phyloP scores from a whole-genome alignment of 2,329 filamentous ascomycete species.

The Teratosphaeria epicoccoides region DNA sequence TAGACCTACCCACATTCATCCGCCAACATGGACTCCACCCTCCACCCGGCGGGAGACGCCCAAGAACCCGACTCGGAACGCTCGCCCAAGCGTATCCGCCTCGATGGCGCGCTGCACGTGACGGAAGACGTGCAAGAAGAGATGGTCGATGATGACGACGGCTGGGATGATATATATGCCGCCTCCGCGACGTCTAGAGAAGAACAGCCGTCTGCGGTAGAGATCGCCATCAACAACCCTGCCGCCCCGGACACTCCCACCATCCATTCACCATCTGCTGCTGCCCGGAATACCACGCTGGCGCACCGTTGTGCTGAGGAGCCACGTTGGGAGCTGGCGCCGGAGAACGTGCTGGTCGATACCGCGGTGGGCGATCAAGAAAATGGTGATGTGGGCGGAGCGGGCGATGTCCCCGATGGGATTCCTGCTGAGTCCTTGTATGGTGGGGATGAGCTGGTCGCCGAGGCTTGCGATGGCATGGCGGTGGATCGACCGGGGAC shows the following conservation, averaged over 20 bases:
- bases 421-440: not conserved
- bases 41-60: slow-evolving; percentile 1
- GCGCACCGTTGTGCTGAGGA: not conserved
- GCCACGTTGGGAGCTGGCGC: not conserved
- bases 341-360: not conserved
- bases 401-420: not conserved
- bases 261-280: not conserved
- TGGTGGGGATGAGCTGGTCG: not conserved
- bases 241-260: not conserved
- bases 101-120: slow-evolving; percentile 29
- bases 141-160: slow-evolving; percentile 20
- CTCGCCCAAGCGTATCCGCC: slow-evolving; percentile 32
- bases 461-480: not conserved
- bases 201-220: not conserved
- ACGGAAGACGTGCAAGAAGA: slow-evolving; percentile 21
- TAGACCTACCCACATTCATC: not conserved
- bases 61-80: slow-evolving; percentile 17
- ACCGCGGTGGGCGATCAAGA: not conserved
- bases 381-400: not conserved
- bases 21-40: not conserved
- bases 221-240: not conserved
- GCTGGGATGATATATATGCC: slow-evolving; percentile 25
- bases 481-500: not conserved
- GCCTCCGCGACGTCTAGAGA: slow-evolving; percentile 1
- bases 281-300: not conserved